Conservation (phyloP, 768 basidiomycete species). For the Cystofilobasidium ferigula region DNA sequence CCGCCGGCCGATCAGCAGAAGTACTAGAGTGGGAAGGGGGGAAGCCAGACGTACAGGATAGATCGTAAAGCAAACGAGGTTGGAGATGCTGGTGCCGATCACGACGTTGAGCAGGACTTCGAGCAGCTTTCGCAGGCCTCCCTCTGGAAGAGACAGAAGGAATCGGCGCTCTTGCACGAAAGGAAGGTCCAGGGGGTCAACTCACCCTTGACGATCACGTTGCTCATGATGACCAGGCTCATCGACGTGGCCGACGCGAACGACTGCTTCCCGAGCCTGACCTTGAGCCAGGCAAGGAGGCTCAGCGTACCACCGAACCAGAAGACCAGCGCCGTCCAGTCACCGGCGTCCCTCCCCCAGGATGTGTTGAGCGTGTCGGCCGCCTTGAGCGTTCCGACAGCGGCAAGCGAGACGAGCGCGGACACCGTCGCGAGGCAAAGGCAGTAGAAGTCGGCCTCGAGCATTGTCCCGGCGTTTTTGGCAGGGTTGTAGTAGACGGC, state of each 20-base stretch:
- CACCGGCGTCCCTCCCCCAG: conserved; percentile 29
- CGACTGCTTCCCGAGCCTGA: conserved; percentile 76
- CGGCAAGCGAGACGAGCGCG: conserved; percentile 58
- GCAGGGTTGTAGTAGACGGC: conserved; percentile 47
- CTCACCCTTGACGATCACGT: conserved; percentile 53
- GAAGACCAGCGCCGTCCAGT: conserved; percentile 54
- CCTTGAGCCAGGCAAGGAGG: conserved; percentile 75
- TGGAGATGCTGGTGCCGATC: conserved; percentile 65
- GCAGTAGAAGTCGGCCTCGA: conserved; percentile 79
- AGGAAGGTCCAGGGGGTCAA: neutral
- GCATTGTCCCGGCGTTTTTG: conserved; percentile 82
- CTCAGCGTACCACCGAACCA: conserved; percentile 82
- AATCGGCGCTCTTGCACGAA: neutral
- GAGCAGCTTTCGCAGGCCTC: conserved; percentile 61
- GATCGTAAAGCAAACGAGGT: conserved; percentile 67
- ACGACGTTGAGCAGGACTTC: conserved; percentile 66
- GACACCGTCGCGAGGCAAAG: conserved; percentile 50
- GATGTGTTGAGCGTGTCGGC: conserved; percentile 59
- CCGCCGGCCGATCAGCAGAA: too few relatives aligned
- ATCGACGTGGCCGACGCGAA: conserved; percentile 52
- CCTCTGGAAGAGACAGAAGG: conserved; percentile 41
- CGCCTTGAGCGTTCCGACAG: conserved; percentile 51
- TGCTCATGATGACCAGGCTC: conserved; percentile 36
- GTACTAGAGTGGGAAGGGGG: neutral
- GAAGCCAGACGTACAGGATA: conserved; percentile 47